Percentiles rank a stretch among this genome's conserved stretches.
Conservation (phyloP, 768 basidiomycete genomes). For the Macrocybe gigantea region DNA sequence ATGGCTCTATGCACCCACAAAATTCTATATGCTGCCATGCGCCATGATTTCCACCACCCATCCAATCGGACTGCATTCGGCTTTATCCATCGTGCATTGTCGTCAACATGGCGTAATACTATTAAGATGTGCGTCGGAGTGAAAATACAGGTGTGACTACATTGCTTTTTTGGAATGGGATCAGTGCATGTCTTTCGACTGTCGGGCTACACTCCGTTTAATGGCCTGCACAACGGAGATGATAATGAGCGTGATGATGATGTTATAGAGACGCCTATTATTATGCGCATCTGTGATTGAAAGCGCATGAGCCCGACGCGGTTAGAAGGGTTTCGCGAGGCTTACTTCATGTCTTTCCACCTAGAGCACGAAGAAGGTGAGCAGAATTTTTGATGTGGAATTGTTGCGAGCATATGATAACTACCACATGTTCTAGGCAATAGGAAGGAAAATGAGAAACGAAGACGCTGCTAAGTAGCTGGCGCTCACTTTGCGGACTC, state of each 20-base stretch:
- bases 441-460: neutral
- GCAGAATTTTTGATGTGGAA: neutral
- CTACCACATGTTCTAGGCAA: conserved; percentile 81
- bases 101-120: too few relatives aligned
- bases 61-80: too few relatives aligned
- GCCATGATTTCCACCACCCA: neutral
- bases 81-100: too few relatives aligned
- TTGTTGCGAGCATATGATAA: conserved; percentile 6
- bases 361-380: conserved; percentile 27
- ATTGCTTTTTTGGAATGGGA: too few relatives aligned
- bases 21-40: conserved; percentile 21
- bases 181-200: too few relatives aligned
- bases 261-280: conserved; percentile 82
- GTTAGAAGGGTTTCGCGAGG: conserved; percentile 1
- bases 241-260: conserved; percentile 91
- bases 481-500: conserved; percentile 82
- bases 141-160: too few relatives aligned
- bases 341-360: conserved; percentile 98
- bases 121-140: too few relatives aligned
- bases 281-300: conserved; percentile 78
- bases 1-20: conserved; percentile 18
- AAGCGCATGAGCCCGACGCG: conserved; percentile 5
- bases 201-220: too few relatives aligned
- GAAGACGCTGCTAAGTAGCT: neutral
- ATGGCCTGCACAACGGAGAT: conserved; percentile 83